phyloP scores from a whole-genome alignment of 2,329 filamentous ascomycete species.

The Talaromyces sp. region DNA sequence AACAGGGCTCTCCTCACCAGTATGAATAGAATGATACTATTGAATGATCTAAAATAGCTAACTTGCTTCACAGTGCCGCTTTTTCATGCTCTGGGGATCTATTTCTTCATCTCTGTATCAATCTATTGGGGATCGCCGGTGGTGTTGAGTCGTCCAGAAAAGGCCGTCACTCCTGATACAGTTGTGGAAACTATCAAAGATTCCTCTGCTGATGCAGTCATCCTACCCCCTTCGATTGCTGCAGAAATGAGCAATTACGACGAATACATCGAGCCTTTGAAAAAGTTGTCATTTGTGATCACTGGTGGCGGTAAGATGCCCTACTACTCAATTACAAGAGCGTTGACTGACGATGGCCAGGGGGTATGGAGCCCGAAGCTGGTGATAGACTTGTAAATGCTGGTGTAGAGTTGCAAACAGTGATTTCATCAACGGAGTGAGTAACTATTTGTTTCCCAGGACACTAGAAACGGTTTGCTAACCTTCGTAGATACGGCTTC shows the following conservation, averaged over 20 bases:
- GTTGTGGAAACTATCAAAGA: conserved; percentile 27
- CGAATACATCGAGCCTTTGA: conserved; percentile 24
- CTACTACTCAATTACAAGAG: conserved; percentile 17
- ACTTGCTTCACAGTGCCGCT: not conserved
- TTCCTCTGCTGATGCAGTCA: conserved; percentile 19
- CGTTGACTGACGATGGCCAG: conserved; percentile 17
- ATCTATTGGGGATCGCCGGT: conserved; percentile 28
- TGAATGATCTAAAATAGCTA: not conserved
- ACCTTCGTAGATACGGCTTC: not conserved
- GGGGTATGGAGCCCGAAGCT: conserved; percentile 16
- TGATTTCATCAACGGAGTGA: conserved; percentile 12
- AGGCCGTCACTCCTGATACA: conserved; percentile 31
- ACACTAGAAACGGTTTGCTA: not conserved
- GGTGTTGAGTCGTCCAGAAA: conserved; percentile 25
- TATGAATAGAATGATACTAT: not conserved
- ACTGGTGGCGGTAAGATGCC: conserved; percentile 15
- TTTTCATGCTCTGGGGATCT: not conserved
- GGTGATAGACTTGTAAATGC: conserved; percentile 8
- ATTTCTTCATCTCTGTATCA: not conserved
- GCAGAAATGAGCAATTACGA: conserved; percentile 39
- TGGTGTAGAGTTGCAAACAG: conserved; percentile 1
- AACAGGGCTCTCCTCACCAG: not conserved
- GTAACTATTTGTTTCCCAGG: not conserved
- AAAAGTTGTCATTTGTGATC: conserved; percentile 27
- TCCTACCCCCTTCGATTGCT: conserved; percentile 37